Percentiles rank a stretch among this genome's conserved stretches.
phyloP scores from a whole-genome alignment of 768 basidiomycete species.

The Suillus subalutaceus region DNA sequence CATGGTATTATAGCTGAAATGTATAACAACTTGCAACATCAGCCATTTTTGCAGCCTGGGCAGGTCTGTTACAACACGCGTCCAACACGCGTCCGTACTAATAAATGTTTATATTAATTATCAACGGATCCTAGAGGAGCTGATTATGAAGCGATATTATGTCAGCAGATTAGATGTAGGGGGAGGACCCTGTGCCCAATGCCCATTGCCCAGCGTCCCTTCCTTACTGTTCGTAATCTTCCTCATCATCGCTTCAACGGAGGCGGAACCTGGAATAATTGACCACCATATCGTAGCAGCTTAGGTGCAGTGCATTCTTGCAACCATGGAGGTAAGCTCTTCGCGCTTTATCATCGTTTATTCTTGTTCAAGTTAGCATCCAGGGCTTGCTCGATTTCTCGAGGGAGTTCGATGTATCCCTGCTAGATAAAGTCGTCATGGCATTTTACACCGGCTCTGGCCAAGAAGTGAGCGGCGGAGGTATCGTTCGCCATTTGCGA shows the following conservation, averaged over 20 bases:
- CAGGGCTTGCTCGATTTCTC: slow-evolving; percentile 93
- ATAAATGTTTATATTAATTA: neutral
- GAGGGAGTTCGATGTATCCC: slow-evolving; percentile 87
- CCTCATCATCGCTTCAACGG: slow-evolving; percentile 15
- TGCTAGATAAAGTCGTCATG: slow-evolving; percentile 93
- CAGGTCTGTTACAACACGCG: neutral
- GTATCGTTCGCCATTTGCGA: slow-evolving; percentile 6
- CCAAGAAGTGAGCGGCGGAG: slow-evolving; percentile 60
- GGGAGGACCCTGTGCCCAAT: slow-evolving; percentile 36
- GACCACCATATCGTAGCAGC: slow-evolving; percentile 12
- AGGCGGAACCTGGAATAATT: slow-evolving; percentile 14
- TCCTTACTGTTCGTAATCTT: slow-evolving; percentile 15
- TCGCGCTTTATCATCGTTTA: slow-evolving; percentile 9
- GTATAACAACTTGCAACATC: neutral
- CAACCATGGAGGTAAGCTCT: slow-evolving; percentile 42
- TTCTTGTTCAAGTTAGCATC: slow-evolving; percentile 13
- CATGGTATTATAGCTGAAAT: neutral
- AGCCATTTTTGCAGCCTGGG: neutral
- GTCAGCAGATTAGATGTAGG: slow-evolving; percentile 37
- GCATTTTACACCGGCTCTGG: slow-evolving; percentile 88
- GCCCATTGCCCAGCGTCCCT: slow-evolving; percentile 33
- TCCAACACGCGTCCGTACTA: neutral
- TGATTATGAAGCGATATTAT: slow-evolving; percentile 28
- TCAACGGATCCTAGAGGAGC: neutral
- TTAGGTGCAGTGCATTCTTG: slow-evolving; percentile 9